Conservation (phyloP, 78 protist genomes). For the Planoprotostelium fungivorum region DNA sequence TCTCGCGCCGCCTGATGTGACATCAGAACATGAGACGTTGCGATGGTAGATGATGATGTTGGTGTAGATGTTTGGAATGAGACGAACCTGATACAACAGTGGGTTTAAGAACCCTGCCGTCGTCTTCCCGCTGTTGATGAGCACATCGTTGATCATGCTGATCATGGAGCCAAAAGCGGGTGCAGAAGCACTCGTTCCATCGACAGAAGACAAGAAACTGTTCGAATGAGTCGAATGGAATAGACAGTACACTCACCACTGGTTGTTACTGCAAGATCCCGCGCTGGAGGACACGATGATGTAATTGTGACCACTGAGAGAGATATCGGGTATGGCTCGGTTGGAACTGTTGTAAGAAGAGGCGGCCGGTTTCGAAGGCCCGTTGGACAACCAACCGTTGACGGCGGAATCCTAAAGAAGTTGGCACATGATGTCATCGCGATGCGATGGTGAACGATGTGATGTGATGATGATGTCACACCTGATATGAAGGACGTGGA, state of each 20-base stretch:
- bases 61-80: too few species aligned
- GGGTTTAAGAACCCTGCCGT: constrained; percentile 75
- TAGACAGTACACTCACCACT: constrained; percentile 31
- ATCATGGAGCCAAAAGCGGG: constrained; percentile 69
- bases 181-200: constrained; percentile 64
- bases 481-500: too few species aligned
- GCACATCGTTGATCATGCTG: constrained; percentile 60
- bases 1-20: constrained; percentile 1
- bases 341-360: constrained; percentile 15
- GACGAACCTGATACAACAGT: constrained; percentile 59
- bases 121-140: constrained; percentile 17
- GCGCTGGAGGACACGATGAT: constrained; percentile 7
- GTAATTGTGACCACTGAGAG: constrained; percentile 35
- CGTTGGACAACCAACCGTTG: not conserved
- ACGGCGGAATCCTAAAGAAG: constrained; percentile 22
- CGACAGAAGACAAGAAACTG: constrained; percentile 21
- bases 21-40: too few species aligned
- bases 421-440: too few species aligned
- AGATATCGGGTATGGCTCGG: constrained; percentile 38
- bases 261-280: not conserved
- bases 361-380: constrained; percentile 22
- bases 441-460: too few species aligned
- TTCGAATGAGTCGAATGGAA: too few species aligned
- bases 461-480: too few species aligned
- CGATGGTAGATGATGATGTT: too few species aligned